A percentile compares a stretch with the other conserved stretches of the same genome.
Evolutionary conservation across 352 stramenopile species (phyloP).

Genomic region (Globisporangium apiculatum): DNA sequence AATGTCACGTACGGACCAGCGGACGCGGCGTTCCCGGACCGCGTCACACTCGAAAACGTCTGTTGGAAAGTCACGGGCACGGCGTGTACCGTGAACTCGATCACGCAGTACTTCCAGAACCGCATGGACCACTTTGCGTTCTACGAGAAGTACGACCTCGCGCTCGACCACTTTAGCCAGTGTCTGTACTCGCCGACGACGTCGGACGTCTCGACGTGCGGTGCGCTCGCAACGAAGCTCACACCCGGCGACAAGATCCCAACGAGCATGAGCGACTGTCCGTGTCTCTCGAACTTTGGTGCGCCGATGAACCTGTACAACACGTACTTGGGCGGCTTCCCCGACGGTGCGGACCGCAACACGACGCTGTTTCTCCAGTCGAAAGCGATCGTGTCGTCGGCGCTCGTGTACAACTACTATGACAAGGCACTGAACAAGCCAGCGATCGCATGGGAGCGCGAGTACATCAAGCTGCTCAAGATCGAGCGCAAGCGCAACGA

Average conservation of each 20-base stretch:
- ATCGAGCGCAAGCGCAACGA: constrained; percentile 28
- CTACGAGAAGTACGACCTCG: constrained; percentile 38
- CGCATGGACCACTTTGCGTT: constrained; percentile 46
- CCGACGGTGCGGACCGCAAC: constrained; percentile 37
- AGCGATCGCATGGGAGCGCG: constrained; percentile 59
- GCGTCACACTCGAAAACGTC: constrained; percentile 29
- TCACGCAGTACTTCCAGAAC: constrained; percentile 70
- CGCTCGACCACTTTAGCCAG: constrained; percentile 31
- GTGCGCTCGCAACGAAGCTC: constrained; percentile 24
- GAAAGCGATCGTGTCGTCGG: constrained; percentile 38
- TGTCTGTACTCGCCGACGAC: constrained; percentile 37
- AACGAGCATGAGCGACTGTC: constrained; percentile 52
- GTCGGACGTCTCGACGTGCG: constrained; percentile 34
- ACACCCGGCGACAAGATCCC: constrained; percentile 31
- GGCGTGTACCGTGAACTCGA: constrained; percentile 41
- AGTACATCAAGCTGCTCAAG: constrained; percentile 57
- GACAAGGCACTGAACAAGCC: constrained; percentile 34
- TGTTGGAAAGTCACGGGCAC: constrained; percentile 48
- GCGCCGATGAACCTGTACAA: constrained; percentile 73
- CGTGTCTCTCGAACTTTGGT: constrained; percentile 49
- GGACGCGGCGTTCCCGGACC: constrained; percentile 13
- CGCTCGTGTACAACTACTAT: constrained; percentile 58
- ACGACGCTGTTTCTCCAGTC: constrained; percentile 41
- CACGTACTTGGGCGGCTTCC: constrained; percentile 53
- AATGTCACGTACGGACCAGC: constrained; percentile 8